phyloP scores from a whole-genome alignment of 495 filamentous ascomycete genomes.

The Cudoniella acicularis region DNA sequence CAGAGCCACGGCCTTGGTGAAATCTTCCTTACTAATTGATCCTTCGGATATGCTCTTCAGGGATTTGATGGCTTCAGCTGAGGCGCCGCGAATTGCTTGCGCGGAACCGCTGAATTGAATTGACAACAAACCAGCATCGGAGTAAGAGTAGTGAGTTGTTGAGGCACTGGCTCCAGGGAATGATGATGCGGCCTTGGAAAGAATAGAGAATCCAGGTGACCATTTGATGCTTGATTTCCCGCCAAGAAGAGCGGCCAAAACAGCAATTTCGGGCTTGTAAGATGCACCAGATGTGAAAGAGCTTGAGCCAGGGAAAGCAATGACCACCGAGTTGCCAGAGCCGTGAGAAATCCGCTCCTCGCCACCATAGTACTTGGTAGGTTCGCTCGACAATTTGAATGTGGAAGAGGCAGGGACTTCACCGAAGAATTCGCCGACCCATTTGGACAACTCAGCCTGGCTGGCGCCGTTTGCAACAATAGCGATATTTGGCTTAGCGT shows the following conservation, averaged over 20 bases:
- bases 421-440: conserved; percentile 88
- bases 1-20: conserved; percentile 85
- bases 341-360: conserved; percentile 84
- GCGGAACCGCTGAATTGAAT: conserved; percentile 75
- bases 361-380: conserved; percentile 88
- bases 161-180: conserved; percentile 60
- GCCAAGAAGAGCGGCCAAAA: conserved; percentile 86
- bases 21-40: conserved; percentile 71
- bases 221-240: conserved; percentile 92
- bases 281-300: conserved; percentile 60
- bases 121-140: conserved; percentile 86
- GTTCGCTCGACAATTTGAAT: conserved; percentile 24
- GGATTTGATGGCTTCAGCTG: conserved; percentile 66
- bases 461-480: conserved; percentile 85
- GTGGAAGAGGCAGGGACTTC: conserved; percentile 38
- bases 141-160: conserved; percentile 80
- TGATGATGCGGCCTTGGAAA: conserved; percentile 69
- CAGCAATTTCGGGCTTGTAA: conserved; percentile 85
- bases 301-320: conserved; percentile 89
- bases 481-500: conserved; percentile 84
- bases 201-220: conserved; percentile 85
- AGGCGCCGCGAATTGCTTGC: conserved; percentile 53
- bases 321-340: conserved; percentile 69
- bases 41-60: conserved; percentile 76
- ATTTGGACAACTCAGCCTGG: conserved; percentile 74